phyloP scores from a whole-genome alignment of 768 basidiomycete genomes.

The Leccinellum luteum region DNA sequence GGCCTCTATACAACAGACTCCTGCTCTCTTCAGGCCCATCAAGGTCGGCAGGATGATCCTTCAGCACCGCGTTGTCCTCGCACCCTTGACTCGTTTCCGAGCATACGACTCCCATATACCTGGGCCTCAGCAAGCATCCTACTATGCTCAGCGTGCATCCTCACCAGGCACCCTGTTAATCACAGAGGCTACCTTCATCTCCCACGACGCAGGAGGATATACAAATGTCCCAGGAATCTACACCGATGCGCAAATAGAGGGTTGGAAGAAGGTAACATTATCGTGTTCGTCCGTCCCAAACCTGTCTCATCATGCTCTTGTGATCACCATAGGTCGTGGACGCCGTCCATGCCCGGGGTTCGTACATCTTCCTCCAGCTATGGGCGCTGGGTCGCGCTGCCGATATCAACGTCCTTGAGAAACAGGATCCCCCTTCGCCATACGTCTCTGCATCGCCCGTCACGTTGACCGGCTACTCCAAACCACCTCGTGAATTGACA shows the following conservation, averaged over 20 bases:
- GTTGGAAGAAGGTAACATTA: slow-evolving; percentile 43
- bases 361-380: slow-evolving; percentile 14
- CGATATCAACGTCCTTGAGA: slow-evolving; percentile 27
- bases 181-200: background rate
- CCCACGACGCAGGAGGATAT: background rate
- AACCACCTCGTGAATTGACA: slow-evolving; percentile 15
- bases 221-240: background rate
- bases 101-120: slow-evolving; percentile 36
- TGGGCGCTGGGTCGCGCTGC: slow-evolving; percentile 58
- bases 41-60: slow-evolving; percentile 40
- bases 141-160: slow-evolving; percentile 48
- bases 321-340: slow-evolving; percentile 44
- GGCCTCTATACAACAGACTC: background rate
- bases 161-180: slow-evolving; percentile 38
- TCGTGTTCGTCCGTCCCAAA: background rate
- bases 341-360: slow-evolving; percentile 52
- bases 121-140: slow-evolving; percentile 36
- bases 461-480: slow-evolving; percentile 11
- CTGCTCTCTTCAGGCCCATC: slow-evolving; percentile 44
- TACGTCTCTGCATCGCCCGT: slow-evolving; percentile 36
- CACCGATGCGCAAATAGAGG: slow-evolving; percentile 46
- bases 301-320: background rate
- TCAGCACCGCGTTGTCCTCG: slow-evolving; percentile 50
- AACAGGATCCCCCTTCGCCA: slow-evolving; percentile 28
- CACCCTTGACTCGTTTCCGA: slow-evolving; percentile 49